These are phyloP conservation scores for Geranium incanum DNA, from an alignment of 441 rosid species.

Conservation along the genomic window DNA sequence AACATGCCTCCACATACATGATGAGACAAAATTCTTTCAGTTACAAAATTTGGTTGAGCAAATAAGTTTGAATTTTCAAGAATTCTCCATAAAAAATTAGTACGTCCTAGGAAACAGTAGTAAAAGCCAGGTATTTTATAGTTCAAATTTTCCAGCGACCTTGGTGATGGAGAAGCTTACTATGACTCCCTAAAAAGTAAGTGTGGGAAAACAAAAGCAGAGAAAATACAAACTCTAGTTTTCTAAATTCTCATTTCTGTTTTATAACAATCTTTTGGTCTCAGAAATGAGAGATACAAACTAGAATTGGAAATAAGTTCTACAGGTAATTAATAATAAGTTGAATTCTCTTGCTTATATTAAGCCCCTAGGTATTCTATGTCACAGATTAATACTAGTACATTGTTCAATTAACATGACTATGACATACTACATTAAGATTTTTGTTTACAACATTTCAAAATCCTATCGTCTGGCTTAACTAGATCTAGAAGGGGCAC, in stretches of 20 bases:
- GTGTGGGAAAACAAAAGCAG: background rate
- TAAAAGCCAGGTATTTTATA: background rate
- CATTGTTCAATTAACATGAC: background rate
- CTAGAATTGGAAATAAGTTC: background rate
- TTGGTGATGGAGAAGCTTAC: background rate
- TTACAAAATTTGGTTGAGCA: background rate
- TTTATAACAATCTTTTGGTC: background rate
- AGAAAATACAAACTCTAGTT: background rate
- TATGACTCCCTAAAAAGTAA: background rate
- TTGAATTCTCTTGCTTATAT: too few relatives aligned
- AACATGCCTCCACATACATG: background rate
- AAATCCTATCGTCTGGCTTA: too few relatives aligned
- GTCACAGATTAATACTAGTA: too few relatives aligned
- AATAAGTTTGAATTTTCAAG: background rate
- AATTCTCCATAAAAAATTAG: background rate
- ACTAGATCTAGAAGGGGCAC: too few relatives aligned
- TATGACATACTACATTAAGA: background rate
- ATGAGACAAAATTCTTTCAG: background rate
- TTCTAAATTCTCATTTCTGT: background rate
- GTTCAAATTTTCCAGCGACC: background rate
- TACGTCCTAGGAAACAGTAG: background rate
- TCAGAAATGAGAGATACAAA: background rate
- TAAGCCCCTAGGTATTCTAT: too few relatives aligned
- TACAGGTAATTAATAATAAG: background rate
- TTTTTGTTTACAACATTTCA: background rate